Evolutionary conservation across 208 protist species (phyloP).

Genomic region (Trypanosoma brucei): DNA sequence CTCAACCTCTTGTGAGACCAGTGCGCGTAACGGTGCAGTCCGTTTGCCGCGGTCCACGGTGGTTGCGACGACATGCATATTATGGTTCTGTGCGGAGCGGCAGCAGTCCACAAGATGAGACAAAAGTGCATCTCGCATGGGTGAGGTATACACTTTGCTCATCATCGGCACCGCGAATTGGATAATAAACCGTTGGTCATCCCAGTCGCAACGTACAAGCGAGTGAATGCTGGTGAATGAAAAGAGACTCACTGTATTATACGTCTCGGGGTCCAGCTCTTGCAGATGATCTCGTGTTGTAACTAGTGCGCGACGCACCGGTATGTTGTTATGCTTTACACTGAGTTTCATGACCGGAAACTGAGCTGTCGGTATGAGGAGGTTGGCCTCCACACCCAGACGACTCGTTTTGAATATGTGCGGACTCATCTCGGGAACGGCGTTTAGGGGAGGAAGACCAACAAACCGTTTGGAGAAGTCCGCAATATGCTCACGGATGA

Average conservation of each 20-base stretch:
- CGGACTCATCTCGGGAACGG: constrained; percentile 40
- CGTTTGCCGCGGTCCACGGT: constrained; percentile 61
- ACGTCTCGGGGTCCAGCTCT: constrained; percentile 84
- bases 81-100: constrained; percentile 59
- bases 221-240: constrained; percentile 65
- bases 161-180: constrained; percentile 65
- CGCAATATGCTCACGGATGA: constrained; percentile 41
- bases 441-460: constrained; percentile 44
- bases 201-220: constrained; percentile 73
- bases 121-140: constrained; percentile 80
- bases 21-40: constrained; percentile 41
- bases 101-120: constrained; percentile 81
- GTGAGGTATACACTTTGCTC: constrained; percentile 75
- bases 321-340: constrained; percentile 34
- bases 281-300: constrained; percentile 70
- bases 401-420: constrained; percentile 65
- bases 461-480: constrained; percentile 44
- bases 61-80: constrained; percentile 53
- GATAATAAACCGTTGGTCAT: constrained; percentile 82
- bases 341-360: constrained; percentile 72
- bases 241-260: constrained; percentile 69
- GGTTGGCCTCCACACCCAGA: constrained; percentile 54
- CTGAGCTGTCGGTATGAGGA: constrained; percentile 64
- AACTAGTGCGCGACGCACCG: constrained; percentile 64
- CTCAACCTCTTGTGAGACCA: constrained; percentile 82